Base-by-base conservation (phyloP, 768 basidiomycete genomes). In the Inosperma sp. region DNA sequence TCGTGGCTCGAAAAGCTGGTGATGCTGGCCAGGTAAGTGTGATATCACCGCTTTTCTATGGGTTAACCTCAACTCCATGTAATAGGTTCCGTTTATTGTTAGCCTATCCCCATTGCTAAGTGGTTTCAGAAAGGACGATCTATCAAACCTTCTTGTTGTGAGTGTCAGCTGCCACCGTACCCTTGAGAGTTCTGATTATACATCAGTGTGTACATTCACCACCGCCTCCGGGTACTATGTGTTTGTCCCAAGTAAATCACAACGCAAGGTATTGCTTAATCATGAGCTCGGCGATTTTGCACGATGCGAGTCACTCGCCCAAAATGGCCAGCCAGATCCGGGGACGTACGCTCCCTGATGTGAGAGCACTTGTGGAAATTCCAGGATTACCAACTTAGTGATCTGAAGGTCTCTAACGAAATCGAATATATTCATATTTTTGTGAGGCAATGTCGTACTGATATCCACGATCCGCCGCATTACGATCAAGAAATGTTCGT, bases 191-290 rank as follows among this genome's bases (percentile, higher is more conserved):
- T 36, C 46, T 36, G n/a, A 48, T 36, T 36, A 36, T 36, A 34
- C 33, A n/a, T 46, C 34, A 48, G 46, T 48, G 34, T 48, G 46
- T 48, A 7, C 46, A 36, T 9, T 27, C 46, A 48, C 34, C 46
- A 48, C 46, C 25, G 34, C 34, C 46, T 7, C n/a, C 21, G 46
- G 46, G 34, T 13, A 17, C 46, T 48, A 26, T 26, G 46, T 48
- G 34, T 48, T 48, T 36, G 46, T 48, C 16, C 46, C 46, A 17
- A 35, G 46, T 48, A 23, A 34, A 35, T 48, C 23, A 22, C 46
- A 48, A 36, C 46, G 46, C 16, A 26, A 48, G 16, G 45, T 47
- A 25, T 9, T 47, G 33, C n/a, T 47, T 7, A 25, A 48, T 48
- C 46, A 48, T 13, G 34, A 48, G 46, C 17, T 26, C 12, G 3